Percentiles rank a stretch among this genome's conserved stretches.
phyloP scores from a whole-genome alignment of 805 yeast genomes.

The Scheffersomyces coipomensis region DNA sequence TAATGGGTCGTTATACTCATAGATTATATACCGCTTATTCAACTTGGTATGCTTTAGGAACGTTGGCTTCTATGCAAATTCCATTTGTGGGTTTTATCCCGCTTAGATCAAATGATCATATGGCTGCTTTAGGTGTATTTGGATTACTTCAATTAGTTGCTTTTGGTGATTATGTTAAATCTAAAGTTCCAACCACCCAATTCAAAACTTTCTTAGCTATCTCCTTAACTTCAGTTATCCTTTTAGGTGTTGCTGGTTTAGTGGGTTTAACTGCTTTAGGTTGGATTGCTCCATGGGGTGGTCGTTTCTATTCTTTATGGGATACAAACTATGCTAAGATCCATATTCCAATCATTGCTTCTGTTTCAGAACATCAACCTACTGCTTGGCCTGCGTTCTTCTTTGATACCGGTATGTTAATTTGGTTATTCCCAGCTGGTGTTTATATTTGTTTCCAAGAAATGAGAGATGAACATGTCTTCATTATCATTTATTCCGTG shows the following conservation, averaged over 20 bases:
- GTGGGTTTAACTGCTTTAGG: slow-evolving; percentile 85
- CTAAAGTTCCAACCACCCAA: slow-evolving; percentile 67
- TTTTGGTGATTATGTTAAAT: slow-evolving; percentile 75
- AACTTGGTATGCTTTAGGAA: slow-evolving; percentile 96
- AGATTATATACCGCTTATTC: slow-evolving; percentile 86
- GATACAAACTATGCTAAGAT: slow-evolving; percentile 97
- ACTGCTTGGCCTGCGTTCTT: slow-evolving; percentile 99
- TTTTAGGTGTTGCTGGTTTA: slow-evolving; percentile 68
- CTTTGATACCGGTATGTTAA: slow-evolving; percentile 87
- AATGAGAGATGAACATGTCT: slow-evolving; percentile 86
- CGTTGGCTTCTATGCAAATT: slow-evolving; percentile 98
- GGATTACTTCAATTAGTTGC: slow-evolving; percentile 92
- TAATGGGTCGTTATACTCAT: slow-evolving; percentile 92
- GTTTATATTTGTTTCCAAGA: slow-evolving; percentile 88
- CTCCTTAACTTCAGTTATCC: slow-evolving; percentile 54
- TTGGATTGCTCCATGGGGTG: slow-evolving; percentile 98
- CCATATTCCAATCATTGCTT: slow-evolving; percentile 97
- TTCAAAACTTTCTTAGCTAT: slow-evolving; percentile 69
- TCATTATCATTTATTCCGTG: slow-evolving; percentile 88
- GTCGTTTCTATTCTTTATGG: slow-evolving; percentile 98
- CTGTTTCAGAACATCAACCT: slow-evolving; percentile 99
- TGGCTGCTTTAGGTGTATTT: slow-evolving; percentile 97
- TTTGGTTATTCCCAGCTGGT: slow-evolving; percentile 99
- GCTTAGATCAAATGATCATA: slow-evolving; percentile 94
- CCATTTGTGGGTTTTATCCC: slow-evolving; percentile 98